Conservation (phyloP, 2,329 filamentous ascomycete species). For the Didymella glomerata region DNA sequence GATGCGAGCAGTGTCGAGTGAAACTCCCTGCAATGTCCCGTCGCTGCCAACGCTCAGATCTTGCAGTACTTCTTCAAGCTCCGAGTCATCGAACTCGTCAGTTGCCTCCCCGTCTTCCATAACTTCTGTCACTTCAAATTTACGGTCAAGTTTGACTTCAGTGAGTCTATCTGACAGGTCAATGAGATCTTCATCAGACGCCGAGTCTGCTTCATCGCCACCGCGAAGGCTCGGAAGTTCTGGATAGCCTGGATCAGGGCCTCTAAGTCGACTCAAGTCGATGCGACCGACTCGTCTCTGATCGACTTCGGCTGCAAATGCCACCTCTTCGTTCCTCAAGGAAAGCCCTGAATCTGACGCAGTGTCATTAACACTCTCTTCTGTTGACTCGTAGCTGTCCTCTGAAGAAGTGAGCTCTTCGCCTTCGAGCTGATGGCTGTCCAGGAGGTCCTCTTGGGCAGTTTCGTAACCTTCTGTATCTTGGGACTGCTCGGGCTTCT, state of each 20-base stretch:
- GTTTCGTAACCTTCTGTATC: constrained; percentile 46
- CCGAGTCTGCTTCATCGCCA: background rate
- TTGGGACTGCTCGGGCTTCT: constrained; percentile 30
- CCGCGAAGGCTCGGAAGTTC: constrained; percentile 17
- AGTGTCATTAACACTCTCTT: constrained; percentile 14
- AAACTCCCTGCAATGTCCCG: background rate
- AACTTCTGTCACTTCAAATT: background rate
- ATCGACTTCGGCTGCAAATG: background rate
- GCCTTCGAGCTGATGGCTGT: constrained; percentile 36
- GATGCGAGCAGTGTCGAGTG: background rate
- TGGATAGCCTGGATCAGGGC: constrained; percentile 32
- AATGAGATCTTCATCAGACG: constrained; percentile 8
- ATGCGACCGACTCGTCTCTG: constrained; percentile 35
- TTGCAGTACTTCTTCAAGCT: constrained; percentile 37
- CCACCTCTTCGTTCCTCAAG: background rate
- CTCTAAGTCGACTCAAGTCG: constrained; percentile 24
- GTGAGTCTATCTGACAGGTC: background rate
- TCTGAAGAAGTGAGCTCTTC: constrained; percentile 16
- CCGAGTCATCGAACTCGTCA: constrained; percentile 37
- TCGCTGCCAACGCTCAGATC: constrained; percentile 25
- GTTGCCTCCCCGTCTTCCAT: constrained; percentile 1
- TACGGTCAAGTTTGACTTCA: background rate
- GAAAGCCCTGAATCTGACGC: background rate
- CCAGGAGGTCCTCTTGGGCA: constrained; percentile 39
- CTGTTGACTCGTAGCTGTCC: constrained; percentile 5